Evolutionary conservation across 2,329 filamentous ascomycete species (phyloP), one percentile per base, ranked within the genome.

Genomic region (Paraphoma sp.): DNA sequence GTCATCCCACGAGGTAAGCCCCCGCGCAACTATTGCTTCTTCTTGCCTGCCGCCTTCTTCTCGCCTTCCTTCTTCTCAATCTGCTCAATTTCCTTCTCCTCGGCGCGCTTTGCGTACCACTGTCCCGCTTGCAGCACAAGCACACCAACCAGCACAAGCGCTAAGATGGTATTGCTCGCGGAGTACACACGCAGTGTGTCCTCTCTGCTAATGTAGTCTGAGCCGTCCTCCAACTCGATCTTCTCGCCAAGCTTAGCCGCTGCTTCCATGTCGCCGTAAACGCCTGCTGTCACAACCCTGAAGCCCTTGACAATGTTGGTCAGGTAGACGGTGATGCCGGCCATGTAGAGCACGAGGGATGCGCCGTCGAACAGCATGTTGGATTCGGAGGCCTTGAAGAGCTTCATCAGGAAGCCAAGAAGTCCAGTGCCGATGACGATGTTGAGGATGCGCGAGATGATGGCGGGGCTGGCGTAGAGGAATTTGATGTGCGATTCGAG

Each of bases 91-190:
- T 97, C 93, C 75, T 93, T 90, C 71, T 84, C 84, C 78, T 98
- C 93, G 81, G 96, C 96, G 74, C 91, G 86, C 84, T 98, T 93
- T 28, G 95, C 95, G 80, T 99, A 99, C 95, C 94, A 98, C 84
- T 98, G 92, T 10, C 95, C 95, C 17, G 92, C 92, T 86, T 99
- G 95, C 72, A 99, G 80, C 33, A 97, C 91, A 63, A 99, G 76
- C 9, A 99, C 91, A 5, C 95, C 95, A 3, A 98, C 89, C 51
- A 99, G 80, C 30, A 99, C 92, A 44, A 99, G 84, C 36, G 94
- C 95, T 54, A 98, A 80, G 74, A 99, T 99, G 3, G 95, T 98
- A 79, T 99, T 97, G 77, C 92, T 97, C 7, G 95, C 95, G 31
- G 93, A 88, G 69, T 98, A 82, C 14, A 99, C 94, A 81, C 92